A percentile compares a stretch with the other conserved stretches of the same genome.
Conservation (phyloP, 2,329 filamentous ascomycete species). For the Albophoma yamanashiensis region DNA sequence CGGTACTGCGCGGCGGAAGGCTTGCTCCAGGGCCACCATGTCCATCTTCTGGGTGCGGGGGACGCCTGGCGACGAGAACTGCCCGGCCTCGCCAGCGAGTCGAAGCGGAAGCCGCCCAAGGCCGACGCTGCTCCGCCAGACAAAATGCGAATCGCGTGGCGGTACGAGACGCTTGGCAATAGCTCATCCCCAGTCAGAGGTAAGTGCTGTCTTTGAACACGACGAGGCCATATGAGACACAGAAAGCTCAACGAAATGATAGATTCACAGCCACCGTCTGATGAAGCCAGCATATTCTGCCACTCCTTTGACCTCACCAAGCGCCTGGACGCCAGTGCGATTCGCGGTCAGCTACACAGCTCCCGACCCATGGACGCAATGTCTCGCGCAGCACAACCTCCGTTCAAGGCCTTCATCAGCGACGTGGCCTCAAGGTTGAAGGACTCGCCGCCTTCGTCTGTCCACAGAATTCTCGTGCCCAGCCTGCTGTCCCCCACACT, state of each 20-base stretch:
- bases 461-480: constrained; percentile 81
- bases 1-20: constrained; percentile 91
- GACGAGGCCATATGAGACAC: background rate
- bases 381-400: constrained; percentile 11
- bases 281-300: constrained; percentile 40
- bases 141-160: constrained; percentile 98
- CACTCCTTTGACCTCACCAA: constrained; percentile 65
- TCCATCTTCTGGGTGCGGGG: constrained; percentile 74
- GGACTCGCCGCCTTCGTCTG: constrained; percentile 43
- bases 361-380: constrained; percentile 33
- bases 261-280: constrained; percentile 6
- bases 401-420: constrained; percentile 52
- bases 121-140: constrained; percentile 39
- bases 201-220: background rate
- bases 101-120: constrained; percentile 26
- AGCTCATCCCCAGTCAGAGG: constrained; percentile 17
- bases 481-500: constrained; percentile 76
- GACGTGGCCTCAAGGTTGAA: constrained; percentile 45
- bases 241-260: background rate
- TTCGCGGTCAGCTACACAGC: constrained; percentile 38
- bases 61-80: constrained; percentile 76
- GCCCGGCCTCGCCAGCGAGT: constrained; percentile 52
- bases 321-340: constrained; percentile 39
- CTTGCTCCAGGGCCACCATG: constrained; percentile 76
- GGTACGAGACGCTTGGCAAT: constrained; percentile 75